Evolutionary conservation across 202 grass and related monocot species (phyloP).

Genomic region (Dendrocalamus latiflorus): DNA sequence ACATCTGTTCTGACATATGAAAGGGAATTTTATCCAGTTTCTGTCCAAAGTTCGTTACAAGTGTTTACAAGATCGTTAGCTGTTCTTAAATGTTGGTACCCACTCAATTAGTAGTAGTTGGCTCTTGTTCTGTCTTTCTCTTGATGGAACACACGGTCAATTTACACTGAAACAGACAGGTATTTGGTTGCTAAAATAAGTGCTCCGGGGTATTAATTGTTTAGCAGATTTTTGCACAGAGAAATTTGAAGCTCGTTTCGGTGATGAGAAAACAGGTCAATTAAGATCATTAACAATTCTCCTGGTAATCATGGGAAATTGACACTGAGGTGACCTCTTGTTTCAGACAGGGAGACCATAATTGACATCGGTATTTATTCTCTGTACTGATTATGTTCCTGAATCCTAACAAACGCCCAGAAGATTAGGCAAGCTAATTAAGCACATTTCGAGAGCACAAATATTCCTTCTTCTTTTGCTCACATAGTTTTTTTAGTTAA

Average conservation of each 20-base stretch:
- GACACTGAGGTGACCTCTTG: not conserved
- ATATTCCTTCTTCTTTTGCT: not conserved
- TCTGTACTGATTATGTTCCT: not conserved
- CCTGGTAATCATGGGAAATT: not conserved
- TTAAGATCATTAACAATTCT: slow-evolving; percentile 1
- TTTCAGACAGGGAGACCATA: not conserved
- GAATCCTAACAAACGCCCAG: not conserved
- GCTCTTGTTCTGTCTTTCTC: not conserved
- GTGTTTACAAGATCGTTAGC: not conserved
- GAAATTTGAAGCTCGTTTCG: not conserved
- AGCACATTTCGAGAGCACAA: not conserved
- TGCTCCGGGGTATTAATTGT: slow-evolving; percentile 20
- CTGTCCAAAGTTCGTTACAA: not conserved
- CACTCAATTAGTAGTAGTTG: slow-evolving; percentile 13
- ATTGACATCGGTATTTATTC: not conserved
- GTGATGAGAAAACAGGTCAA: not conserved
- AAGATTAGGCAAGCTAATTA: not conserved
- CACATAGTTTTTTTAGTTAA: not conserved
- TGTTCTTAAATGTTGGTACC: slow-evolving; percentile 18
- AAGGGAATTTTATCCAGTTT: not conserved
- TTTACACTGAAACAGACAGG: slow-evolving; percentile 26
- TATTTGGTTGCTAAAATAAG: slow-evolving; percentile 2
- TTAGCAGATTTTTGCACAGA: not conserved
- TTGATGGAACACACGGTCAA: slow-evolving; percentile 20
- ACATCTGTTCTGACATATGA: slow-evolving; percentile 12